Base-by-base conservation (phyloP, 1,139 yeast genomes). In the Magnusiomyces ingens region DNA sequence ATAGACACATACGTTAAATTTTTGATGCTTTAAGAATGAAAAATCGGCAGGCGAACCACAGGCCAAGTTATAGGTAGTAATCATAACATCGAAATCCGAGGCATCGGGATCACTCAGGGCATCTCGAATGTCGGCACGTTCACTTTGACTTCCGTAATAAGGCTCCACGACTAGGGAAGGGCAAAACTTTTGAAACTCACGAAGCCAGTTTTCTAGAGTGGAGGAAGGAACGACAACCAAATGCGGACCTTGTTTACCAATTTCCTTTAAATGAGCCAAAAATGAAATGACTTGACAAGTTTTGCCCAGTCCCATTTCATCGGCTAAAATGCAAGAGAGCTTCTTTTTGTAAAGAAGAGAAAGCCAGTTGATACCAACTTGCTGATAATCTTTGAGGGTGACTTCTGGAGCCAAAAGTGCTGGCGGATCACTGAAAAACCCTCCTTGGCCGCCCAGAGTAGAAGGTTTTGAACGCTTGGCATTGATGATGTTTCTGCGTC, bases 281-380 rank as follows among this genome's bases (percentile, higher is more conserved):
- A 93, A 91, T n/a, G 97, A 79, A 70, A 93, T 90, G 32, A 93
- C 96, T 71, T 93, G 98, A 68, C 96, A 86, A 0, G 98, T 93
- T 67, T 93, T 93, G 55, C 99, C 99, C 51, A 93, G 74, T 12
- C 98, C 98, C 98, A 91, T 90, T 69, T 93, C 99, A 71, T 93
- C 99, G 0, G 99, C 99, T 50, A 93, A 74, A 55, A 93, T 93
- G 71, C 99, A 91, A 8, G 97, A 89, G 55, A 93, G 75, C 22
- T 81, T 78, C 64, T 86, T 81, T 56, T 80, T 81, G 68, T 91
- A 93, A 42, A 94, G 74, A 53, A 93, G 69, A 59, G 84, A 79
- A 53, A 94, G 74, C 99, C 99, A 94, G 67, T 93, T 93, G 53
- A 94, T 74, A 50, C 99, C 99, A 18, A 93, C 95, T 64, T 90